Evolutionary conservation across 1,139 yeast genomes (phyloP).

Genomic region (Chernovozyma sophiae-reginae): DNA sequence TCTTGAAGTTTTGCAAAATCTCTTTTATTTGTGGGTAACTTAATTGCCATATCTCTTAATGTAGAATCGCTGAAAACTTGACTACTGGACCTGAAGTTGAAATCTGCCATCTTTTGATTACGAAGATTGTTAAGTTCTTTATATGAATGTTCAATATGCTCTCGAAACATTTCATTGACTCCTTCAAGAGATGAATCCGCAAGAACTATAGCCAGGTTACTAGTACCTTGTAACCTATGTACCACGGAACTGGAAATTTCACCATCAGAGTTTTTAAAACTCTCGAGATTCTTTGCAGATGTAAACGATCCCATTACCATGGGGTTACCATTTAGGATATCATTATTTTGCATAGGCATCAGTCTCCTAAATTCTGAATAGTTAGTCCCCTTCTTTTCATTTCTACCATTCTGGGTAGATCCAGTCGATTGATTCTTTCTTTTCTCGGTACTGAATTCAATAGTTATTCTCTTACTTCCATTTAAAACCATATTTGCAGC

Average conservation of each 20-base stretch:
- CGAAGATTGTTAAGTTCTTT: conserved; percentile 44
- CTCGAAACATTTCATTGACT: conserved; percentile 14
- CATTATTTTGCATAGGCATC: not conserved
- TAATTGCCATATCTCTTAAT: conserved; percentile 51
- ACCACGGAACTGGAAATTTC: not conserved
- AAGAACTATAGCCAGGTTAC: conserved; percentile 4
- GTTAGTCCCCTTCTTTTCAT: not conserved
- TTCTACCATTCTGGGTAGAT: not conserved
- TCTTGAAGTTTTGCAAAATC: conserved; percentile 46
- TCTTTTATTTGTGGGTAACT: conserved; percentile 50
- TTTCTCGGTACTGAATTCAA: conserved; percentile 21
- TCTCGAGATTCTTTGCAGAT: conserved; percentile 6
- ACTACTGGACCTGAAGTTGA: conserved; percentile 34
- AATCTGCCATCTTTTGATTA: conserved; percentile 38
- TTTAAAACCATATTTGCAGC: conserved; percentile 44
- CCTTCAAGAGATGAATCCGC: conserved; percentile 5
- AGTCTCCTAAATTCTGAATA: not conserved
- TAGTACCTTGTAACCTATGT: conserved; percentile 5
- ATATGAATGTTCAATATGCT: conserved; percentile 36
- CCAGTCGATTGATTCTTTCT: not conserved
- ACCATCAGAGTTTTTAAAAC: not conserved
- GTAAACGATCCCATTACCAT: conserved; percentile 3
- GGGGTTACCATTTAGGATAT: not conserved
- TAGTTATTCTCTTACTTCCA: conserved; percentile 40
- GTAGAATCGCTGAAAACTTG: conserved; percentile 47